Base-by-base conservation (phyloP, 2,329 filamentous ascomycete genomes). In the Rutstroemia sp. region DNA sequence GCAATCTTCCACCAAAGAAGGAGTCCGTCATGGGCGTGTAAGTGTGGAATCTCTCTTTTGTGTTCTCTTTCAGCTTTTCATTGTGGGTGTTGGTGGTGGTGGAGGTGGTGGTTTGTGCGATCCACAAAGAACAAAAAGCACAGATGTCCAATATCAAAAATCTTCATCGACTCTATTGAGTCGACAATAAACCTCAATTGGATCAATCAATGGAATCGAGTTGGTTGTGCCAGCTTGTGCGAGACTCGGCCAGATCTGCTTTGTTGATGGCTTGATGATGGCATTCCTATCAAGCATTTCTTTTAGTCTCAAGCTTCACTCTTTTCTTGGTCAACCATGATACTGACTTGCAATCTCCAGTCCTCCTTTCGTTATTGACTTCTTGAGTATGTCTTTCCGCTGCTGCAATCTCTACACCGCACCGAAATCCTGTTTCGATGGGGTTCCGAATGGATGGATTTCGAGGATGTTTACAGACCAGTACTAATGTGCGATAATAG, bases 281-380 rank as follows among this genome's bases (percentile, higher is more conserved):
- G 61, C 56, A 46, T 52, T 44, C 45, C 53, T 42, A 60, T 57
- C 46, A 56, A 63, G 62, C 54, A 58, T 61, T 59, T 61, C 47
- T 34, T 10, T 44, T 18, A 9, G 25, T 19, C 44, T 23, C 51
- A 52, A 54, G 38, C 21, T 54, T 42, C 14, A 44, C 55, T 49
- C 19, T 56, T 37, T 44, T 49, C 12, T 51, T 54, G 27, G 16
- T 55, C 44, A 39, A 52, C 16, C 56, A 62, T 50, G 37, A 50
- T 55, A 62, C 67, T 69, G 59, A 70, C 62, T 41, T 55, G 12
- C 39, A 38, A 39, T 54, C n/a, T 53, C 60, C 64, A 72, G 95
- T 87, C 89, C 67, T 58, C 67, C 90, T 76, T 97, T 97, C 84
- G 73, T 96, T 75, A 90, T 95, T 74, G 92, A 97, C 82, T 97